Percentiles rank a stretch among this genome's conserved stretches.
These are phyloP conservation scores for Linnemannia elongata DNA, from an alignment of 192 early-diverging fungal genomes.

Conservation along the genomic window DNA sequence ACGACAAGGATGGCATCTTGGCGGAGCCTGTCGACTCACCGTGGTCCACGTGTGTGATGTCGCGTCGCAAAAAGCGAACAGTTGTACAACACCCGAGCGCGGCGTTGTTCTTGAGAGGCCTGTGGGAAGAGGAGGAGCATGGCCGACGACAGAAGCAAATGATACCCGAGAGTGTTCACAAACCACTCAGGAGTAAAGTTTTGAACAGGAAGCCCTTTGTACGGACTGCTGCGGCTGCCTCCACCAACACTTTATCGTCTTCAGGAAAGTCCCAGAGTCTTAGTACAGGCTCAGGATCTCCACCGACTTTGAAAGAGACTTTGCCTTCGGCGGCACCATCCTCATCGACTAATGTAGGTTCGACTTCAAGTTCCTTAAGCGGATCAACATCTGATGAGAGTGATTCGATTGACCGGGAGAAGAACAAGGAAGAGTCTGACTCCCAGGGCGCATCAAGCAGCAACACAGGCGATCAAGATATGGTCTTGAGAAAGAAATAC, in stretches of 20 bases:
- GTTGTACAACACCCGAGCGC: conserved; percentile 37
- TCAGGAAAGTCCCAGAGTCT: neutral
- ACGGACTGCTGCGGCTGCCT: neutral
- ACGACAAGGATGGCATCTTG: neutral
- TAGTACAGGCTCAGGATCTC: neutral
- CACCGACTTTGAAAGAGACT: neutral
- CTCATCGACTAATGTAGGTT: neutral
- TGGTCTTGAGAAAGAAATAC: conserved; percentile 17
- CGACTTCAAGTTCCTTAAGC: neutral
- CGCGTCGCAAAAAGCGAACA: neutral
- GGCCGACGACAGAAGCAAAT: conserved; percentile 32
- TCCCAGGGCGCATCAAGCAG: neutral
- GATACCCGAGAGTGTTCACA: conserved; percentile 47
- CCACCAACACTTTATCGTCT: neutral
- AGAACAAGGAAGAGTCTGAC: neutral
- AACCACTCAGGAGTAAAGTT: conserved; percentile 38
- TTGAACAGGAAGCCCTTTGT: conserved; percentile 45
- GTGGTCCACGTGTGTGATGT: neutral
- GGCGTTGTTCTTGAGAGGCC: conserved; percentile 28
- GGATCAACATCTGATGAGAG: neutral
- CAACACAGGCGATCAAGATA: neutral
- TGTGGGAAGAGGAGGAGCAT: conserved; percentile 53
- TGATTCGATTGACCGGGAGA: neutral
- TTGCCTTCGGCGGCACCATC: neutral
- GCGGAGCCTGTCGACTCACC: neutral